These are phyloP conservation scores for Adansonia grandidieri DNA, from an alignment of 441 rosid species.

Conservation along the genomic window DNA sequence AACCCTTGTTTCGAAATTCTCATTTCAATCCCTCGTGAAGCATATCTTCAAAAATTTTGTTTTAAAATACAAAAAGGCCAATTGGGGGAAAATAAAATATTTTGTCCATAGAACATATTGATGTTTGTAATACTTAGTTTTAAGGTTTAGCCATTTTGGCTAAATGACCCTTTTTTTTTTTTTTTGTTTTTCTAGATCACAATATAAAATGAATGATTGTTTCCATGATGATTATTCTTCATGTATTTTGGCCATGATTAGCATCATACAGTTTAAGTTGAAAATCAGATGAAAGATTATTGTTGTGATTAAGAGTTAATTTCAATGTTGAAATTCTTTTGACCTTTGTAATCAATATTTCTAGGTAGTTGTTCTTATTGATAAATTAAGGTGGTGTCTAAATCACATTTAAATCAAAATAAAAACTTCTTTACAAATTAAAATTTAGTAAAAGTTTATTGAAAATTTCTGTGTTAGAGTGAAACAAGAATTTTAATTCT, in stretches of 20 bases:
- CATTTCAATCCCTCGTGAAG: no score
- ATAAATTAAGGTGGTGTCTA: background rate
- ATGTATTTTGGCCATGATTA: constrained; percentile 14
- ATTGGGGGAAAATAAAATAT: background rate
- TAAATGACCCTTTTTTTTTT: no score
- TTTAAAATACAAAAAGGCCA: background rate
- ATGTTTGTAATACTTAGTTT: background rate
- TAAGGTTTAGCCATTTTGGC: no score
- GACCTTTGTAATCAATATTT: no score
- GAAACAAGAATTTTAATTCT: no score
- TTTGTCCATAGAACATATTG: background rate
- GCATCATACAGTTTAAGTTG: constrained; percentile 11
- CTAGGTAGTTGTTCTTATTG: background rate
- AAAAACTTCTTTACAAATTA: background rate
- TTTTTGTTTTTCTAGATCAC: background rate
- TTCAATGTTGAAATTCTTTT: background rate
- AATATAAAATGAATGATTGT: background rate
- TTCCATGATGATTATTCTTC: background rate
- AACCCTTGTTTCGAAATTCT: no score
- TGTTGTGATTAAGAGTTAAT: background rate
- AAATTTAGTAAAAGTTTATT: no score
- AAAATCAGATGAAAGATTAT: background rate
- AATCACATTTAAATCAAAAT: background rate
- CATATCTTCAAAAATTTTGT: no score
- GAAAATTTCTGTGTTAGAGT: no score